Evolutionary conservation across 331 rosid genomes (phyloP).

Genomic region (Arachis monticola): DNA sequence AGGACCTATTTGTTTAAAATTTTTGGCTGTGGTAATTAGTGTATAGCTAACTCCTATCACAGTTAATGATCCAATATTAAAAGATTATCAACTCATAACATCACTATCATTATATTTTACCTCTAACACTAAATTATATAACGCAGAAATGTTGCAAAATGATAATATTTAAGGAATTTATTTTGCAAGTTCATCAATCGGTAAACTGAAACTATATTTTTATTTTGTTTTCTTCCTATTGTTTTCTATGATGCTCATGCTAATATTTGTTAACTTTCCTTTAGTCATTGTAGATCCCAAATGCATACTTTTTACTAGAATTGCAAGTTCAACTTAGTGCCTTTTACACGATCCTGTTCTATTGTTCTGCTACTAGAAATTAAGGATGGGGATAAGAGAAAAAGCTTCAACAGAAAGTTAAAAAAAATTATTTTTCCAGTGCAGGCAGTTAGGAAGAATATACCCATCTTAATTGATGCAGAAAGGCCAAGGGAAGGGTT

Average conservation of each 20-base stretch:
- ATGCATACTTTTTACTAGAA: neutral
- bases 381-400: constrained; percentile 22
- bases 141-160: constrained; percentile 18
- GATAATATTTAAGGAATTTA: constrained; percentile 9
- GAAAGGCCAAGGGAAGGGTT: constrained; percentile 89
- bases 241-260: constrained; percentile 21
- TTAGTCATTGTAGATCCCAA: constrained; percentile 7
- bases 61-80: neutral
- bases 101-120: constrained; percentile 28
- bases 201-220: constrained; percentile 5
- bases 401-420: constrained; percentile 38
- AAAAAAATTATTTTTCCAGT: constrained; percentile 48
- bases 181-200: constrained; percentile 21
- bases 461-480: constrained; percentile 84
- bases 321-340: neutral
- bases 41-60: constrained; percentile 10
- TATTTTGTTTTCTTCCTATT: constrained; percentile 6
- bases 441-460: constrained; percentile 75
- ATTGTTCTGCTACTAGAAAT: constrained; percentile 29
- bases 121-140: neutral
- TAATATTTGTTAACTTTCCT: constrained; percentile 7
- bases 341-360: neutral
- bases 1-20: constrained; percentile 6
- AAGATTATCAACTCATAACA: neutral
- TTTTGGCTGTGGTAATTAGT: neutral